Evolutionary conservation across 257 asterid species (phyloP).

Genomic region (Gentiana macrophylla): DNA sequence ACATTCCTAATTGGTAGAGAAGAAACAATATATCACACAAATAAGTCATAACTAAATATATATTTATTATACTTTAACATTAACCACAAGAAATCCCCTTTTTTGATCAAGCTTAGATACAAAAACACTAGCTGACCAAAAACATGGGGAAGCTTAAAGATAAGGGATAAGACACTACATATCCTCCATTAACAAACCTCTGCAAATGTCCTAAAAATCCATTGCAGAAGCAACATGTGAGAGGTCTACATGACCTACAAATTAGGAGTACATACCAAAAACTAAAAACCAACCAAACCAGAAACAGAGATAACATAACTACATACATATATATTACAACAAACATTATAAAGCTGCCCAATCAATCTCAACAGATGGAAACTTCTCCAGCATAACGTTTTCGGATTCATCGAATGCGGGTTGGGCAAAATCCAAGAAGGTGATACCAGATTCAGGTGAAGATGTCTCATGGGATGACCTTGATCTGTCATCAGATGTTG

Average conservation of each 20-base stretch:
- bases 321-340: not conserved
- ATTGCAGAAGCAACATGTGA: slow-evolving; percentile 42
- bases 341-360: slow-evolving; percentile 53
- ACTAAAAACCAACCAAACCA: not conserved
- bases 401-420: slow-evolving; percentile 30
- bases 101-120: slow-evolving; percentile 36
- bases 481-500: slow-evolving; percentile 22
- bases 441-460: slow-evolving; percentile 45
- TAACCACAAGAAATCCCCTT: slow-evolving; percentile 13
- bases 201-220: slow-evolving; percentile 73
- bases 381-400: slow-evolving; percentile 45
- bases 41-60: too few relatives aligned
- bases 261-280: not conserved
- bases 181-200: slow-evolving; percentile 21
- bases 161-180: slow-evolving; percentile 1
- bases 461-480: slow-evolving; percentile 23
- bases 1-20: too few relatives aligned
- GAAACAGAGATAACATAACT: not conserved
- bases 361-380: slow-evolving; percentile 87
- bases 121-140: slow-evolving; percentile 57
- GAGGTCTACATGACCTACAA: not conserved
- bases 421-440: slow-evolving; percentile 37
- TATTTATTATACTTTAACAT: too few relatives aligned
- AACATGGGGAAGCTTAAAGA: slow-evolving; percentile 11
- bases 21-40: too few relatives aligned